These are phyloP conservation scores for Suillus plorans DNA, from an alignment of 768 basidiomycete genomes.

Conservation along the genomic window DNA sequence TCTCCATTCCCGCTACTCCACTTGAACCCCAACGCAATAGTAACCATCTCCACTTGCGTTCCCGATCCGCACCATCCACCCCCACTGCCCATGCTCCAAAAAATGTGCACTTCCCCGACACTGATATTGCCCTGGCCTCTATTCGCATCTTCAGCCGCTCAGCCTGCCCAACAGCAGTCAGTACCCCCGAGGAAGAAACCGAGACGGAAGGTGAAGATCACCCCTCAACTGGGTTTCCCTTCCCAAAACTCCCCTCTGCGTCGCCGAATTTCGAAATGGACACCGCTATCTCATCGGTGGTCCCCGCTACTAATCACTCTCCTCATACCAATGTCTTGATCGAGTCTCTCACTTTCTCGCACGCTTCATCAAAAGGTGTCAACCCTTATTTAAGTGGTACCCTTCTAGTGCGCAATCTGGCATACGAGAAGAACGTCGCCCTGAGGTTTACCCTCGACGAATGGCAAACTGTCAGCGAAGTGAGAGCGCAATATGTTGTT, in stretches of 20 bases:
- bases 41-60: slow-evolving; percentile 25
- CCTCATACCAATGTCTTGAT: slow-evolving; percentile 33
- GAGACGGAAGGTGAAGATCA: slow-evolving; percentile 41
- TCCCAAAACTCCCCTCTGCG: slow-evolving; percentile 21
- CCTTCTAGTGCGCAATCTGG: slow-evolving; percentile 79
- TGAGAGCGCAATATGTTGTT: slow-evolving; percentile 50
- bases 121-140: slow-evolving; percentile 58
- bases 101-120: slow-evolving; percentile 85
- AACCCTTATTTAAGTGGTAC: slow-evolving; percentile 61
- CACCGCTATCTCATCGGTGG: slow-evolving; percentile 15
- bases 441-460: slow-evolving; percentile 91
- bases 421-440: slow-evolving; percentile 83
- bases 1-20: slow-evolving; percentile 9
- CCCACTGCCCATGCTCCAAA: slow-evolving; percentile 54
- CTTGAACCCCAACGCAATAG: neutral
- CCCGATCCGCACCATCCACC: slow-evolving; percentile 62
- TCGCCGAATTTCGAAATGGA: slow-evolving; percentile 22
- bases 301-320: slow-evolving; percentile 6
- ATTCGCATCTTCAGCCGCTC: slow-evolving; percentile 63
- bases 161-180: slow-evolving; percentile 66
- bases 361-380: slow-evolving; percentile 6
- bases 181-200: slow-evolving; percentile 37
- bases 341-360: slow-evolving; percentile 36
- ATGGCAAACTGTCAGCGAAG: slow-evolving; percentile 93
- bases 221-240: slow-evolving; percentile 17